These are phyloP conservation scores for Aspergillus diversus DNA, from an alignment of 495 filamentous ascomycete species.

Conservation along the genomic window DNA sequence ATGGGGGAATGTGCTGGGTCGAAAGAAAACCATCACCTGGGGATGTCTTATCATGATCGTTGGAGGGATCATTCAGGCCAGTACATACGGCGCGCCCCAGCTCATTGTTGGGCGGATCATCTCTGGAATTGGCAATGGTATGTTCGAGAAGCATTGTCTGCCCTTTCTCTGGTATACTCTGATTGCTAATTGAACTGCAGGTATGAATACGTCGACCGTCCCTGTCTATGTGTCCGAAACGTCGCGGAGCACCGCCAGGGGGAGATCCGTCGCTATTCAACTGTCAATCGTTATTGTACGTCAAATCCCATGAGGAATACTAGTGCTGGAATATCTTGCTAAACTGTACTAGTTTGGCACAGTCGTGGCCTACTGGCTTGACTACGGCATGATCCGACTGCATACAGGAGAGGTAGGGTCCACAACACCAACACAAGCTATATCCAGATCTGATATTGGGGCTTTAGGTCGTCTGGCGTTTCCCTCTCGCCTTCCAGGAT, in stretches of 20 bases:
- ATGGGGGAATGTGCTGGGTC: constrained; percentile 54
- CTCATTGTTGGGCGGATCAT: constrained; percentile 48
- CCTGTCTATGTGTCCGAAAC: constrained; percentile 21
- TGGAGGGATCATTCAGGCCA: constrained; percentile 54
- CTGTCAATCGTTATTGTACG: constrained; percentile 34
- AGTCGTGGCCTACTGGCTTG: constrained; percentile 37
- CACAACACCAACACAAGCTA: no score
- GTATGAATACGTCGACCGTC: constrained; percentile 21
- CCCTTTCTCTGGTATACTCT: no score
- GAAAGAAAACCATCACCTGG: constrained; percentile 54
- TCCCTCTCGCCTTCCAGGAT: constrained; percentile 49
- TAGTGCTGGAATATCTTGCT: background rate
- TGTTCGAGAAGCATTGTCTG: no score
- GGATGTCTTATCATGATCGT: constrained; percentile 53
- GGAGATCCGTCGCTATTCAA: constrained; percentile 59
- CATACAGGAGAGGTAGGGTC: constrained; percentile 14
- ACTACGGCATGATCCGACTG: constrained; percentile 26
- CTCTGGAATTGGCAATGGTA: constrained; percentile 33
- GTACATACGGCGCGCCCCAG: constrained; percentile 44
- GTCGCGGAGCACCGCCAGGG: constrained; percentile 26
- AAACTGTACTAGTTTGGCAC: constrained; percentile 11
- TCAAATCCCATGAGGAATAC: background rate
- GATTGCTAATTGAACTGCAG: background rate
- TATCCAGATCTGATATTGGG: no score
- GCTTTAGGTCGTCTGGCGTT: constrained; percentile 41